These are phyloP conservation scores for Rhazya stricta DNA, from an alignment of 257 asterid genomes.

Conservation along the genomic window DNA sequence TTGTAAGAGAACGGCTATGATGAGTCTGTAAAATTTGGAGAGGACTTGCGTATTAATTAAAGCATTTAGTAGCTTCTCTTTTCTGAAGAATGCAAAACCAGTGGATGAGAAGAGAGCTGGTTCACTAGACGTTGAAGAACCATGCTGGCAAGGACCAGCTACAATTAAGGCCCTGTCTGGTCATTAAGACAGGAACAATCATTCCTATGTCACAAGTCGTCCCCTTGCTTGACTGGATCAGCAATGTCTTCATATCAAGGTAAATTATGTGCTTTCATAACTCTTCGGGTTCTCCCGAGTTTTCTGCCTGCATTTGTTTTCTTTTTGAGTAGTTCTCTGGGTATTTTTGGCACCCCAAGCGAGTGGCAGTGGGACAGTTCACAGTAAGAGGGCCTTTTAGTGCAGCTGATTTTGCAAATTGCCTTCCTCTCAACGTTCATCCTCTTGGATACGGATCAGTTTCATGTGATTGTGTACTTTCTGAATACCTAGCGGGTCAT, in stretches of 20 bases:
- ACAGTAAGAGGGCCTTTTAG: not conserved
- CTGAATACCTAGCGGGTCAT: not conserved
- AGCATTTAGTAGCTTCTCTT: slow-evolving; percentile 8
- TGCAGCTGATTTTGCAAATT: not conserved
- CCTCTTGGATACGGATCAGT: not conserved
- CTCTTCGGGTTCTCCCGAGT: not conserved
- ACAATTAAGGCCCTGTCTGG: not conserved
- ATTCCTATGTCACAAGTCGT: not conserved
- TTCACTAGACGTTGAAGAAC: not conserved
- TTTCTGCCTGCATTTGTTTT: not conserved
- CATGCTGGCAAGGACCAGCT: not conserved
- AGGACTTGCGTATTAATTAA: not conserved
- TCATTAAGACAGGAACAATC: slow-evolving; percentile 8
- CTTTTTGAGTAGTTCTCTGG: not conserved
- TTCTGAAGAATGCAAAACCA: not conserved
- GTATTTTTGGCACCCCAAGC: not conserved
- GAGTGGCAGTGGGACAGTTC: too few relatives aligned
- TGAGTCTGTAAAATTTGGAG: not conserved
- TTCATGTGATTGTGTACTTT: not conserved
- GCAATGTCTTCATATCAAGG: slow-evolving; percentile 1
- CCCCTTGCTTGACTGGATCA: not conserved
- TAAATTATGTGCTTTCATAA: not conserved
- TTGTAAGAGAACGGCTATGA: slow-evolving; percentile 1
- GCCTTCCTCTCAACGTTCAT: not conserved
- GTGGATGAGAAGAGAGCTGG: not conserved